Base-by-base conservation (phyloP, 2,329 filamentous ascomycete genomes). In the Chaetothyriales sp. region DNA sequence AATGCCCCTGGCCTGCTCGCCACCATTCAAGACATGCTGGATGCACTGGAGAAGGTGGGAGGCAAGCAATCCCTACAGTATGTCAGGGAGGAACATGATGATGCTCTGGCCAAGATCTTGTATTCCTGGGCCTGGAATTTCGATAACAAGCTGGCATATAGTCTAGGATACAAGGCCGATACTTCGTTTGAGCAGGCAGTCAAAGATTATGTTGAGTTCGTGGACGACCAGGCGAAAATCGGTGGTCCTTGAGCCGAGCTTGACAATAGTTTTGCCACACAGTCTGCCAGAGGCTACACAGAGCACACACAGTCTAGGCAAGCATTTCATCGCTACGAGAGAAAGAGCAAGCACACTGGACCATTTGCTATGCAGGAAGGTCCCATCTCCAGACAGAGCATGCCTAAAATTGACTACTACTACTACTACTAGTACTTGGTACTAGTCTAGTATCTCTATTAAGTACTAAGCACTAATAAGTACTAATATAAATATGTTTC, bases 61-160 rank as follows among this genome's bases (percentile, higher is more conserved):
- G 77, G 77, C 0, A 70, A 74, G 59, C 71, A 77, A 40, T 73
- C 73, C 33, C 62, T 77, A 49, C 65, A 65, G 47, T 65, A 77
- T 49, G 70, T 81, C 7, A 70, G 69, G 53, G 76, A 79, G 63
- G 68, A 75, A 62, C 69, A 73, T 43, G 74, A 75, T 56, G 66
- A 71, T 44, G 68, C 69, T 40, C 69, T 77, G 25, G 69, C 75
- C 54, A 69, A 69, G 28, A 78, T 81, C 60, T 63, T 80, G 48
- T 67, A 76, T 25, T 76, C 73, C 33, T 81, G 77, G 77, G 75
- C 76, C 1, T 73, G 72, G 1, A 70, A 70, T 37, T 79, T 78
- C 58, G 75, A 80, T 63, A 77, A 75, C 44, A 66, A 62, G 7
- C 70, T 74, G 54, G 70, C 76, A 7, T 64, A 77, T 50, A 68